Percentiles rank a stretch among this genome's conserved stretches.
Conservation (phyloP, 768 basidiomycete species). For the Auricularia heimuer region DNA sequence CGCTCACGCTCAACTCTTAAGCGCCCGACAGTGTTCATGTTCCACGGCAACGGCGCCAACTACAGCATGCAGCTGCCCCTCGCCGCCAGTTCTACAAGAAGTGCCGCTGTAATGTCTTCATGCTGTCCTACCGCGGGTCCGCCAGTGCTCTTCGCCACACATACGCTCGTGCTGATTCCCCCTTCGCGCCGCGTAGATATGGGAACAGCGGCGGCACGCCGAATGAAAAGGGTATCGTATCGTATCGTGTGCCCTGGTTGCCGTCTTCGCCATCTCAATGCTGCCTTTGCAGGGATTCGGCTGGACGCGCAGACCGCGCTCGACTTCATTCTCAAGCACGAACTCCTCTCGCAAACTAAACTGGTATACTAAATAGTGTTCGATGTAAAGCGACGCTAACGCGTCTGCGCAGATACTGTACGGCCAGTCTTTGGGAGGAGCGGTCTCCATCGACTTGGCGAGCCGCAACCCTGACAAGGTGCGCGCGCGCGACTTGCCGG, state of each 20-base stretch:
- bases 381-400: not conserved
- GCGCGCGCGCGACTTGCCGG: not conserved
- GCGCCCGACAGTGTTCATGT: constrained; percentile 24
- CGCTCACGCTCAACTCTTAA: not conserved
- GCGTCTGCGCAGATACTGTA: constrained; percentile 12
- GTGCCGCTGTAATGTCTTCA: constrained; percentile 30
- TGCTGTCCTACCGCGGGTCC: constrained; percentile 32
- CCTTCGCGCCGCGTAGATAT: constrained; percentile 13
- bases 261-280: not conserved
- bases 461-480: constrained; percentile 23
- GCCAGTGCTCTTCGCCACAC: not conserved
- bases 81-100: constrained; percentile 28
- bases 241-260: not conserved
- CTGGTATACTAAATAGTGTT: not conserved
- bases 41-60: constrained; percentile 33
- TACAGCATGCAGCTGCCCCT: constrained; percentile 31
- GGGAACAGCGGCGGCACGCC: constrained; percentile 29
- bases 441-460: constrained; percentile 33
- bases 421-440: constrained; percentile 32
- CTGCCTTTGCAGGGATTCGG: not conserved
- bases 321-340: constrained; percentile 6
- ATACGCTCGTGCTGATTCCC: not conserved
- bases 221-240: constrained; percentile 21
- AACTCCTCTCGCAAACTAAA: constrained; percentile 3
- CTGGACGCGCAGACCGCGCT: constrained; percentile 3